Evolutionary conservation across 202 grass and related monocot genomes (phyloP), one percentile per base, ranked within the genome.

Genomic region (Cymbopogon flexuosus): DNA sequence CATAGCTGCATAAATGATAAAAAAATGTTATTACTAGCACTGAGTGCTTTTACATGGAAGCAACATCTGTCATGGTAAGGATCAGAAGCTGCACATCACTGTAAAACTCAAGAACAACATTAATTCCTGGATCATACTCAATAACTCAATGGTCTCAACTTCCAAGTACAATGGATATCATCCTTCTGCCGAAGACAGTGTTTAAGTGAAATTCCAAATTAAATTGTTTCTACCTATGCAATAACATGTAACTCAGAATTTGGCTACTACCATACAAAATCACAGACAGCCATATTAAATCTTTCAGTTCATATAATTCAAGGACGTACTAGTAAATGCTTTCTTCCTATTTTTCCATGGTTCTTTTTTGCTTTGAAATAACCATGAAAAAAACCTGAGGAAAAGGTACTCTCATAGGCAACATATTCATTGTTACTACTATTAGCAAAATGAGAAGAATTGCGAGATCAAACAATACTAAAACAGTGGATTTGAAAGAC

Each of bases 401-500:
- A 24, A 81, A 73, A 82, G 13, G 5, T 23, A 14, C 24, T 68
- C 56, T 18, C 56, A 46, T 35, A 63, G 42, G 37, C 6, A 62
- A 35, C 31, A 62, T 35, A 78, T 33, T 23, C n/a, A 8, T 15
- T 15, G 31, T 35, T 51, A 51, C 19, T 58, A 58, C 18, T 77
- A 63, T 33, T 35, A 36, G 42, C 11, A 51, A 78, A 66, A 18
- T 19, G 6, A 65, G 56, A 78, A 22, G 22, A 78, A 35, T 5
- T 65, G 41, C n/a, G 59, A 68, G 37, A 79, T 18, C n/a, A 12
- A n/a, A 42, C 36, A 49, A 62, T 80, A 68, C 12, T 49, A n/a
- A 47, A 64, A 66, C 10, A 65, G 64, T 9, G 5, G 36, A 72
- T 63, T 70, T n/a, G 73, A 76, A 23, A 46, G 39, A 70, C 95